These are phyloP conservation scores for Penicillium sclerotiorum DNA, from an alignment of 2,329 filamentous ascomycete species.

Conservation along the genomic window DNA sequence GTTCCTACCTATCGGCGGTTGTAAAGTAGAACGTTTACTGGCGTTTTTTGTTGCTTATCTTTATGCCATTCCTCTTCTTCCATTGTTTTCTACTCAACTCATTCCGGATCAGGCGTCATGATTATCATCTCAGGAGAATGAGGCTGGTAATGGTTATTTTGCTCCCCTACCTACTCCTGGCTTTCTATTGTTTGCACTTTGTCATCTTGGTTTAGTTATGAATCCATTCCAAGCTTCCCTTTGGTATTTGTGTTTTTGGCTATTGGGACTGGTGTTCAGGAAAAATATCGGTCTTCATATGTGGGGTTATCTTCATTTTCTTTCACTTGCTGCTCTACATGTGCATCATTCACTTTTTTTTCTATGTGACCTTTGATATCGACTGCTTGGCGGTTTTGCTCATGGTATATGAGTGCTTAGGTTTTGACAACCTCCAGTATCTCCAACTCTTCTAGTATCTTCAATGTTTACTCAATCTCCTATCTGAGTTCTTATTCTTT, in stretches of 20 bases:
- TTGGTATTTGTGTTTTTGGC: neutral
- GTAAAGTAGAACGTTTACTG: slow-evolving; percentile 23
- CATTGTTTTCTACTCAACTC: slow-evolving; percentile 10
- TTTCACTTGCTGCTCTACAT: neutral
- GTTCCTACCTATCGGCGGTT: slow-evolving; percentile 11
- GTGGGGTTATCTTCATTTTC: neutral
- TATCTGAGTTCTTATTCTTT: too few species aligned
- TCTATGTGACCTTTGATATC: neutral
- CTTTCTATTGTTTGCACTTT: neutral
- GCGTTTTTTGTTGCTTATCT: slow-evolving; percentile 4
- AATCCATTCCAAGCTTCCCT: neutral
- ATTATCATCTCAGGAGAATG: slow-evolving; percentile 13
- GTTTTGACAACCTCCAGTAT: too few species aligned
- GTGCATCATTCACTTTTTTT: neutral
- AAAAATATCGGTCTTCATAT: slow-evolving; percentile 3
- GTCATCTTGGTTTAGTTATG: slow-evolving; percentile 1
- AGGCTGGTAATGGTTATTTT: slow-evolving; percentile 9
- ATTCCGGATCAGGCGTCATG: slow-evolving; percentile 23
- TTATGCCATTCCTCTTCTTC: slow-evolving; percentile 1
- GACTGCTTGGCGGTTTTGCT: too few species aligned
- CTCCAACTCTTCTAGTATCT: too few species aligned
- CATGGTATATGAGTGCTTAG: too few species aligned
- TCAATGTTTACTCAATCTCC: too few species aligned
- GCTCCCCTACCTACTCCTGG: neutral
- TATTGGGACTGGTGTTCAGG: slow-evolving; percentile 3